Evolutionary conservation across 129 eudicot species (phyloP).

Genomic region (Chrysanthemum seticuspe): DNA sequence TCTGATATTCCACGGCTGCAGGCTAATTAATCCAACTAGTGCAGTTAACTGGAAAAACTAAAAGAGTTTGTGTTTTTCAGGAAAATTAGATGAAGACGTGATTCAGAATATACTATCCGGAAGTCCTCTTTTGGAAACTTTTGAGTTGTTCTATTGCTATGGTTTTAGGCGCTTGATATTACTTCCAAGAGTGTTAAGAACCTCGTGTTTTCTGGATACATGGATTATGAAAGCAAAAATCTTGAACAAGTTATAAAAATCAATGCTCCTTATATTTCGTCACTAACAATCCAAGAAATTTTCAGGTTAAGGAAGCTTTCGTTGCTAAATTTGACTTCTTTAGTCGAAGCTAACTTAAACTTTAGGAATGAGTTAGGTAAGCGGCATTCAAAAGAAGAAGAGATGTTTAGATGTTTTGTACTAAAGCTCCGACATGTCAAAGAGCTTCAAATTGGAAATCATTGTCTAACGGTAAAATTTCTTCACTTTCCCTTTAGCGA

Average conservation of each 20-base stretch:
- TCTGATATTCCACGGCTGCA: constrained; percentile 1
- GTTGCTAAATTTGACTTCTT: constrained; percentile 20
- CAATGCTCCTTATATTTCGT: constrained; percentile 25
- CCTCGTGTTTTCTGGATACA: constrained; percentile 23
- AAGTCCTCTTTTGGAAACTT: constrained; percentile 21
- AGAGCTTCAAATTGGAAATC: not conserved
- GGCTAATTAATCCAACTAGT: constrained; percentile 7
- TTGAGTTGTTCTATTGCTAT: constrained; percentile 12
- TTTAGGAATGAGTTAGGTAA: not conserved
- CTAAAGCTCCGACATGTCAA: not conserved
- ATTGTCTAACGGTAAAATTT: not conserved
- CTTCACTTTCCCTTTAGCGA: not conserved
- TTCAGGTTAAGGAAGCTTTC: constrained; percentile 18
- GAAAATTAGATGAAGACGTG: constrained; percentile 3
- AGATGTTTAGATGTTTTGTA: not conserved
- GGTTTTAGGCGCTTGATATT: constrained; percentile 17
- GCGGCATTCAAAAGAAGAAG: not conserved
- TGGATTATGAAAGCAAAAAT: not conserved
- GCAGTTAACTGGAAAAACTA: constrained; percentile 11
- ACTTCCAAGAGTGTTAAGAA: constrained; percentile 23
- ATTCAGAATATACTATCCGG: constrained; percentile 24
- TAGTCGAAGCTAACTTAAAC: constrained; percentile 17
- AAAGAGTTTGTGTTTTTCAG: not conserved
- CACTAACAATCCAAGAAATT: not conserved
- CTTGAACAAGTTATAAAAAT: constrained; percentile 4